phyloP scores from a whole-genome alignment of 2,329 filamentous ascomycete genomes.

The Colletotrichum agaves region DNA sequence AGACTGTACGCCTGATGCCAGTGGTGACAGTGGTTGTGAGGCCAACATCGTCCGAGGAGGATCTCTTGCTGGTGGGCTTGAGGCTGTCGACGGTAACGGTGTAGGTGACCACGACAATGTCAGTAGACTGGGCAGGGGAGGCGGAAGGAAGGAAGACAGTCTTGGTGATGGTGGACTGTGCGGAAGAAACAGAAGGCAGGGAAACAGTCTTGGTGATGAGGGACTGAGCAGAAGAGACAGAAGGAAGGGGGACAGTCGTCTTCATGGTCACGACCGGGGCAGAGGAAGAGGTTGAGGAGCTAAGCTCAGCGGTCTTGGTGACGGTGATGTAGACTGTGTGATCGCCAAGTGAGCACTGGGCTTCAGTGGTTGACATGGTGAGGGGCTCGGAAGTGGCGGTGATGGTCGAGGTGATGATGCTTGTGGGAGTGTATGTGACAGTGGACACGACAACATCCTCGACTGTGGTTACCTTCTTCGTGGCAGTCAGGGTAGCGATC shows the following conservation, averaged over 20 bases:
- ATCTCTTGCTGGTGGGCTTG: conserved; percentile 20
- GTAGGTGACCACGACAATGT: conserved; percentile 29
- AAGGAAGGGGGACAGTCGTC: conserved; percentile 2
- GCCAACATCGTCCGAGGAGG: conserved; percentile 3
- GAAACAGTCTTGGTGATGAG: background rate
- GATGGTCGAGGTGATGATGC: conserved; percentile 7
- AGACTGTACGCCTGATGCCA: conserved; percentile 9
- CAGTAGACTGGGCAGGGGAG: conserved; percentile 1
- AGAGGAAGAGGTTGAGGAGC: conserved; percentile 20
- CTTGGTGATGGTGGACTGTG: conserved; percentile 1
- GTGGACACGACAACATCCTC: conserved; percentile 21
- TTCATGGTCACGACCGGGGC: background rate
- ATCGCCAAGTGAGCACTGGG: conserved; percentile 17
- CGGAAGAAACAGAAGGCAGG: background rate
- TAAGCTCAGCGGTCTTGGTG: conserved; percentile 28
- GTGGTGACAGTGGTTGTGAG: conserved; percentile 7
- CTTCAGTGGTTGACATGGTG: background rate
- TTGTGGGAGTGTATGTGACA: conserved; percentile 25
- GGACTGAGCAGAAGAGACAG: no score
- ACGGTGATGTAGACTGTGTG: conserved; percentile 35
- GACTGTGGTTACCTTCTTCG: conserved; percentile 15
- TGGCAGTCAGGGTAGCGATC: conserved; percentile 18
- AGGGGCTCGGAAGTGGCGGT: background rate
- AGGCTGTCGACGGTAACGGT: conserved; percentile 31
- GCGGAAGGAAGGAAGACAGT: background rate